A percentile compares a stretch with the other conserved stretches of the same genome.
phyloP scores from a whole-genome alignment of 352 stramenopile genomes.

The Phytophthora parvispora region DNA sequence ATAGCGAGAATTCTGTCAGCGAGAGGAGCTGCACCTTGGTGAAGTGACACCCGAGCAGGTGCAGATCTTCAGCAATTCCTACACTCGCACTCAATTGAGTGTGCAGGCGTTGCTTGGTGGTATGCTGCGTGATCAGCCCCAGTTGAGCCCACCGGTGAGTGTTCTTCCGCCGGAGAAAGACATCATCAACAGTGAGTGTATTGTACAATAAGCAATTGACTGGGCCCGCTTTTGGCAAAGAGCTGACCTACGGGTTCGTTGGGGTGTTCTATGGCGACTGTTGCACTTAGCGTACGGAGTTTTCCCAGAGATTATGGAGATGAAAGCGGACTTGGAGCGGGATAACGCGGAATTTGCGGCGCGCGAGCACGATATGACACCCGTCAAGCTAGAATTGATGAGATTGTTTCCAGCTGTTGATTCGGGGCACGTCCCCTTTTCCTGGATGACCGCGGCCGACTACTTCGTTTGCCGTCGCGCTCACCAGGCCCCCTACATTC shows the following conservation, averaged over 20 bases:
- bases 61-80: constrained; percentile 76
- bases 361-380: constrained; percentile 65
- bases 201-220: neutral
- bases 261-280: neutral
- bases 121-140: constrained; percentile 48
- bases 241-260: constrained; percentile 7
- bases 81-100: constrained; percentile 85
- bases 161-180: constrained; percentile 73
- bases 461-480: constrained; percentile 82
- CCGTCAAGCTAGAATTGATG: constrained; percentile 63
- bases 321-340: constrained; percentile 62
- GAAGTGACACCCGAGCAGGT: constrained; percentile 44
- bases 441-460: constrained; percentile 75
- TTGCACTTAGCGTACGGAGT: constrained; percentile 56
- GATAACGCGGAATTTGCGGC: constrained; percentile 58
- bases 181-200: constrained; percentile 84
- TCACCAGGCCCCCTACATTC: constrained; percentile 60
- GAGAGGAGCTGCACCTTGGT: constrained; percentile 55
- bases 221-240: neutral
- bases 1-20: constrained; percentile 52
- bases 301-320: constrained; percentile 68
- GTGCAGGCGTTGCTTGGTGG: constrained; percentile 69
- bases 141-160: constrained; percentile 50
- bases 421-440: constrained; percentile 50
- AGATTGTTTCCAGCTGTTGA: constrained; percentile 63